phyloP scores from a whole-genome alignment of 2,329 filamentous ascomycete genomes.

The Colletotrichum cordylinicola region DNA sequence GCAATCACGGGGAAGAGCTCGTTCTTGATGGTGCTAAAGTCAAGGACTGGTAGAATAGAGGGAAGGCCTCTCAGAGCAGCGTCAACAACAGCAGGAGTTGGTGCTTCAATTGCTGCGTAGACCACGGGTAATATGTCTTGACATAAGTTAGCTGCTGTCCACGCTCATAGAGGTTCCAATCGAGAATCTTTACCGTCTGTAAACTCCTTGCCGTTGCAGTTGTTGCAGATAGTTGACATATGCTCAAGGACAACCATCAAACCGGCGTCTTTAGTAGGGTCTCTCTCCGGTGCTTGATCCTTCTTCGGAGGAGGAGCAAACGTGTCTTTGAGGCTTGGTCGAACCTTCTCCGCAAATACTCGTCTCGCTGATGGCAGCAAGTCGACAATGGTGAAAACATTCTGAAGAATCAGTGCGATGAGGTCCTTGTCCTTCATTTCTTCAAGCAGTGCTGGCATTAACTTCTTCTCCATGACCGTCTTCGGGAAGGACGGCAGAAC shows the following conservation, averaged over 20 bases:
- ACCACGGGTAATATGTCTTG: constrained; percentile 88
- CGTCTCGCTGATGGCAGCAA: constrained; percentile 79
- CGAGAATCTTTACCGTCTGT: constrained; percentile 73
- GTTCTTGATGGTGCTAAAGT: constrained; percentile 97
- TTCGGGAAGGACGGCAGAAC: constrained; percentile 92
- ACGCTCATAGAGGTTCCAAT: constrained; percentile 4
- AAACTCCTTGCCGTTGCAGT: constrained; percentile 89
- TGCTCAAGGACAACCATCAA: constrained; percentile 92
- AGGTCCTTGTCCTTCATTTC: constrained; percentile 93
- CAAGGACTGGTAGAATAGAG: constrained; percentile 82
- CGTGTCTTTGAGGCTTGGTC: constrained; percentile 83
- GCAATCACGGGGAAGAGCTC: constrained; percentile 95
- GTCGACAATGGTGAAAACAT: constrained; percentile 88
- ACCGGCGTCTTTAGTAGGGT: constrained; percentile 84
- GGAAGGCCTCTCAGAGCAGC: constrained; percentile 81
- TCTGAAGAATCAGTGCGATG: constrained; percentile 84
- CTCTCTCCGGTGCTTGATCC: constrained; percentile 67
- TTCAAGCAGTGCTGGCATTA: constrained; percentile 86
- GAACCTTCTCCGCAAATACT: constrained; percentile 82
- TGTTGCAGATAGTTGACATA: constrained; percentile 75
- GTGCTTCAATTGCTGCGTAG: constrained; percentile 81
- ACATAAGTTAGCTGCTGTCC: background rate
- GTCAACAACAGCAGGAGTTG: constrained; percentile 89
- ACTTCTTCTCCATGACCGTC: constrained; percentile 92
- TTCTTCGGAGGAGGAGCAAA: constrained; percentile 71